These are phyloP conservation scores for Aspergillus terreus DNA, from an alignment of 2,329 filamentous ascomycete species.

Conservation along the genomic window DNA sequence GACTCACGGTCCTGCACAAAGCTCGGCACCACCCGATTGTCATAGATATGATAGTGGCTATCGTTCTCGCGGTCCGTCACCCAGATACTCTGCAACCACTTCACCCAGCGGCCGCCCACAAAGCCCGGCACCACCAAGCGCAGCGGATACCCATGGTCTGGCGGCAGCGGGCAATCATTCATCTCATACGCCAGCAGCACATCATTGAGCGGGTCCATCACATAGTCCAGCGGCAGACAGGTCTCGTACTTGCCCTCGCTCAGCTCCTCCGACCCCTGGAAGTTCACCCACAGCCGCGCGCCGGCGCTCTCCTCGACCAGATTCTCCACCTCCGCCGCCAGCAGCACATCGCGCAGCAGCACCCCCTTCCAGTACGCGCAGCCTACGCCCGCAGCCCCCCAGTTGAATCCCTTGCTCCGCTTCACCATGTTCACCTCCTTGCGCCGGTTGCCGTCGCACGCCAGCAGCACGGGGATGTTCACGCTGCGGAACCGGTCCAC, in stretches of 20 bases:
- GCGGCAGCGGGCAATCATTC: constrained; percentile 38
- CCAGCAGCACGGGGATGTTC: constrained; percentile 48
- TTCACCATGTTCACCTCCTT: constrained; percentile 52
- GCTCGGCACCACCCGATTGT: constrained; percentile 47
- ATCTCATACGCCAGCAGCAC: constrained; percentile 46
- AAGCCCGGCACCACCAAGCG: constrained; percentile 42
- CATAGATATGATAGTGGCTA: constrained; percentile 47
- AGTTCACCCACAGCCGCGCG: constrained; percentile 45
- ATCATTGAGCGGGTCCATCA: constrained; percentile 47
- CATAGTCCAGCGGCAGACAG: constrained; percentile 47
- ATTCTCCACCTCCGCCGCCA: constrained; percentile 36
- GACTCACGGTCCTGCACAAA: constrained; percentile 50
- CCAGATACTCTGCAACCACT: constrained; percentile 43
- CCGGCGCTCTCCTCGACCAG: constrained; percentile 9
- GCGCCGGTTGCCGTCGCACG: constrained; percentile 50
- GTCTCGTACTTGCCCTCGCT: constrained; percentile 49
- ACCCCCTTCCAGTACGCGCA: constrained; percentile 53
- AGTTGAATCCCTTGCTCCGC: constrained; percentile 49
- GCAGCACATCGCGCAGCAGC: constrained; percentile 44
- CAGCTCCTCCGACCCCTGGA: constrained; percentile 48
- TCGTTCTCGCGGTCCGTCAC: constrained; percentile 40
- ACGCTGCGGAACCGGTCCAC: constrained; percentile 41
- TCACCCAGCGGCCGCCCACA: constrained; percentile 40
- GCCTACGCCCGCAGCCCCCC: constrained; percentile 44
- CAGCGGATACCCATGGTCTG: constrained; percentile 44